Base-by-base conservation (phyloP, 2,329 filamentous ascomycete species). In the Lasiodiplodia sp. region DNA sequence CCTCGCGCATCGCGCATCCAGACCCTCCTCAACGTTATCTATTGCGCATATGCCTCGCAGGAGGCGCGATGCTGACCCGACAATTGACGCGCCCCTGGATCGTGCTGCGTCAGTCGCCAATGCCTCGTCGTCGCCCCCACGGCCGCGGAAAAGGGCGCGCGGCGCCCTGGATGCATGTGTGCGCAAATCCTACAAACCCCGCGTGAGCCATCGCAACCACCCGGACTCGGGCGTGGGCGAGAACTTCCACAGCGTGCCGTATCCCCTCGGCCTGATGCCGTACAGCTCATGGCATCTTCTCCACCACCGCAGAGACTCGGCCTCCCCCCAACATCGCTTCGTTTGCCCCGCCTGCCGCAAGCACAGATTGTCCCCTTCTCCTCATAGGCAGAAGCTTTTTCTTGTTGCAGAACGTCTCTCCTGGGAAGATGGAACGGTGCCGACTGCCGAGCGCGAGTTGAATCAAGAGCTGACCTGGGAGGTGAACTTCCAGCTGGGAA, bases 331-430 rank as follows among this genome's bases (percentile, higher is more conserved):
- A 28, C 71, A 58, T 65, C 68, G 11, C 37, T 72, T 74, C 34
- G 67, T 68, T 11, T 75, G 75, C 63, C 71, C 74, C 1, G 66
- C 68, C 4, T 75, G 73, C 51, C 47, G 64, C 23, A 40, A 53
- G 23, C 62, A 66, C 11, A 53, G 67, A 52, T 68, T 71, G 10
- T 70, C 69, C 34, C 52, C 69, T 18, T 74, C 72, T 2, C 52
- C 72, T 2, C 74, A 77, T 52, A 68, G 70, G 28, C 75, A 71
- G n/a, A 78, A 77, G 52, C 55, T 76, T 1, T 78, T 77, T 21
- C 68, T 78, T 6, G 71, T 75, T 11, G 74, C 76, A 1, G 73
- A 77, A 58, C 71, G 75, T 23, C 57, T 78, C 40, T 72, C 71
- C 4, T 75, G 72, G 71, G 70, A 74, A 4, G 70, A 72, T 18